Evolutionary conservation across 768 basidiomycete species (phyloP).

Genomic region (Plicaturopsis crispa): DNA sequence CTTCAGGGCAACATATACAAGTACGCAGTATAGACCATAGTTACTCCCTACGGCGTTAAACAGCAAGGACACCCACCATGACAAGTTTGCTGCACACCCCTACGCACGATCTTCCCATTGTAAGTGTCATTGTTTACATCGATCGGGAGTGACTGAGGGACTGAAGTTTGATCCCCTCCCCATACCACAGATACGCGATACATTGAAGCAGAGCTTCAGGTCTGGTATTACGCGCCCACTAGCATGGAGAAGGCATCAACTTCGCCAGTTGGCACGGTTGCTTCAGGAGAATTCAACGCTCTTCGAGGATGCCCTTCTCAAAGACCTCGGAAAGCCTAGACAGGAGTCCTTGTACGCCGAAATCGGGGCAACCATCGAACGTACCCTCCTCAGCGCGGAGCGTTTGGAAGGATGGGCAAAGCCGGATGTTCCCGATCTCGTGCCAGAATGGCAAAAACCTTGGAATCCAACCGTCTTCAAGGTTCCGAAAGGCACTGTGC

Average conservation of each 20-base stretch:
- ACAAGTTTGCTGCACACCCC: no score
- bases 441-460: slow-evolving; percentile 34
- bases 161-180: no score
- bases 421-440: slow-evolving; percentile 28
- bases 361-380: slow-evolving; percentile 32
- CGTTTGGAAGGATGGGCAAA: slow-evolving; percentile 53
- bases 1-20: no score
- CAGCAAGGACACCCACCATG: no score
- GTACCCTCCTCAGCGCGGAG: slow-evolving; percentile 33
- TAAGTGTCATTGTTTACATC: no score
- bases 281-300: slow-evolving; percentile 15
- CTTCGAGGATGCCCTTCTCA: slow-evolving; percentile 14
- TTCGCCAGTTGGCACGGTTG: slow-evolving; percentile 15
- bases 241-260: slow-evolving; percentile 16
- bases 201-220: slow-evolving; percentile 11
- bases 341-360: slow-evolving; percentile 37
- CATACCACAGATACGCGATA: slow-evolving; percentile 7
- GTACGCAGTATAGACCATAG: no score
- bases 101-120: no score
- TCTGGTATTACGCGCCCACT: slow-evolving; percentile 16
- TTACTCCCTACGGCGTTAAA: no score
- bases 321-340: slow-evolving; percentile 44
- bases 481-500: slow-evolving; percentile 51
- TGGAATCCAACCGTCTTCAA: slow-evolving; percentile 50
- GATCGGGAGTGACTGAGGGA: no score